phyloP scores from a whole-genome alignment of 2,329 filamentous ascomycete genomes.

The Cytospora schulzeri region DNA sequence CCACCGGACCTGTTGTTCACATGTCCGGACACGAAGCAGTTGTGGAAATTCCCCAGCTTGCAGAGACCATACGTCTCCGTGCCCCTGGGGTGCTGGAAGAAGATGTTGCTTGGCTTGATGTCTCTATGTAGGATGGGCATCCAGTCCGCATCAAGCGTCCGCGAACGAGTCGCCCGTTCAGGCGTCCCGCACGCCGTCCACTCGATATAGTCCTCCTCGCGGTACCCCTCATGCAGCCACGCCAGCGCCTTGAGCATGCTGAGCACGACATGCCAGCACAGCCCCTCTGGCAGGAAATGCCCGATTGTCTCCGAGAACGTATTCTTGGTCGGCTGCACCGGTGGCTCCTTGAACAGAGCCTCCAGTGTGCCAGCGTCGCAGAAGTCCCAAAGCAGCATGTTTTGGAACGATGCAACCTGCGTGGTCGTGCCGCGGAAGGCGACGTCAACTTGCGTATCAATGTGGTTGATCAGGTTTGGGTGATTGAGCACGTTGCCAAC shows the following conservation, averaged over 20 bases:
- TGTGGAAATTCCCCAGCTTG: slow-evolving; percentile 53
- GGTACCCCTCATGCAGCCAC: slow-evolving; percentile 55
- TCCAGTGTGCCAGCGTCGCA: slow-evolving; percentile 54
- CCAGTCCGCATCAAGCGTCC: slow-evolving; percentile 40
- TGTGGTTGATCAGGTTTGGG: slow-evolving; percentile 50
- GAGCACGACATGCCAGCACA: slow-evolving; percentile 58
- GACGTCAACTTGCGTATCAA: slow-evolving; percentile 35
- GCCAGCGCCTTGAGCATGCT: slow-evolving; percentile 51
- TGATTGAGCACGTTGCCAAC: slow-evolving; percentile 48
- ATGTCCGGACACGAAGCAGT: slow-evolving; percentile 45
- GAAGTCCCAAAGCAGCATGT: slow-evolving; percentile 52
- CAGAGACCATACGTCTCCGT: slow-evolving; percentile 55
- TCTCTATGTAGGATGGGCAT: slow-evolving; percentile 53
- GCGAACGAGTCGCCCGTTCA: slow-evolving; percentile 1
- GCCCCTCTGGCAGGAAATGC: slow-evolving; percentile 51
- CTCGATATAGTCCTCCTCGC: slow-evolving; percentile 29
- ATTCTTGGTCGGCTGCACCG: slow-evolving; percentile 23
- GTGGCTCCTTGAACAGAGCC: slow-evolving; percentile 38
- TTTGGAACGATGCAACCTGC: slow-evolving; percentile 24
- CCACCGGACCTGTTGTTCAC: slow-evolving; percentile 25
- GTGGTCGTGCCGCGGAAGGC: slow-evolving; percentile 27
- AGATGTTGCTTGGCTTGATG: slow-evolving; percentile 51
- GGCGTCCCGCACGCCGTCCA: background rate
- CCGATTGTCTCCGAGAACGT: background rate
- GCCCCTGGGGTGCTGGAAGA: slow-evolving; percentile 50